phyloP scores from a whole-genome alignment of 1,139 yeast genomes.

The Diutina sp. region DNA sequence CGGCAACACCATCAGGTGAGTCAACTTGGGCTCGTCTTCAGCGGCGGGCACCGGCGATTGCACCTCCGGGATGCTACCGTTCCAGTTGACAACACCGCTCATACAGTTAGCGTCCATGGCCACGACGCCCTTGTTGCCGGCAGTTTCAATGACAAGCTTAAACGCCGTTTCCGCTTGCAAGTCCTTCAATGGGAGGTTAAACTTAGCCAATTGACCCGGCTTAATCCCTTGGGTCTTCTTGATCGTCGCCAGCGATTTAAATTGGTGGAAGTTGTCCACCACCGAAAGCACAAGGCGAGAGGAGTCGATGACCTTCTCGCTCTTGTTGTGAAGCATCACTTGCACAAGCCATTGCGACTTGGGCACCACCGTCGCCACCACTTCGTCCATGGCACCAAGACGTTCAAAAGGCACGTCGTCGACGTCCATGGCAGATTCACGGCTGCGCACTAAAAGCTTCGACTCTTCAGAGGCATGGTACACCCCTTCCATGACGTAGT shows the following conservation, averaged over 20 bases:
- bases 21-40: neutral
- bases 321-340: neutral
- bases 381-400: neutral
- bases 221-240: neutral
- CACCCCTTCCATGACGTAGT: neutral
- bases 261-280: neutral
- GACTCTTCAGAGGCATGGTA: neutral
- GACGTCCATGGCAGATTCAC: neutral
- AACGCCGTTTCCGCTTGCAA: neutral
- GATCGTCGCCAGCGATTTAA: neutral
- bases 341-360: neutral
- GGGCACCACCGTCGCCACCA: neutral
- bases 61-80: neutral
- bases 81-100: neutral
- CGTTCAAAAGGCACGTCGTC: neutral
- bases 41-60: neutral
- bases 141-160: neutral
- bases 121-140: neutral
- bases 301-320: neutral
- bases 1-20: constrained; percentile 1
- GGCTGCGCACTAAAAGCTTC: neutral
- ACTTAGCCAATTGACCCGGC: neutral
- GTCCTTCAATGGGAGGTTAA: neutral
- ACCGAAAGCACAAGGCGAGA: neutral
- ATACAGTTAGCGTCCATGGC: neutral